Base-by-base conservation (phyloP, 2,329 filamentous ascomycete genomes). In the Ophiostoma tasmaniense region DNA sequence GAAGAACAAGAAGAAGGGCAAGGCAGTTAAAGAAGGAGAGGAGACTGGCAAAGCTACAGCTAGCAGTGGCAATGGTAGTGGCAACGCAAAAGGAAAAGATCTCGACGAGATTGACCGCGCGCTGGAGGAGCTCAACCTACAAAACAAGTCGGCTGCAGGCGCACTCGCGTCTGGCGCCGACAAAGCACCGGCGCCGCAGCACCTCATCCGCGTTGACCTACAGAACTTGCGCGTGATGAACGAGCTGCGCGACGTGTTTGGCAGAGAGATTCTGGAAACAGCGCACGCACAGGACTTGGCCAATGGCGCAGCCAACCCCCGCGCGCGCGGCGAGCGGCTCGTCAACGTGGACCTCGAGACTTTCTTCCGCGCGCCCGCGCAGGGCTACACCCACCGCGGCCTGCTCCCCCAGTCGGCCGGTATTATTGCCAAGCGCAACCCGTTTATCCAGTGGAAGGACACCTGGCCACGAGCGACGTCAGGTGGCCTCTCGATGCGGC, bases 381-480 rank as follows among this genome's bases (percentile, higher is more conserved):
- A 28, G 42, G 66, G 66, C 45, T 55, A 55, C 66, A 55, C 66
- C 30, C 28, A 52, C 22, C 25, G n/a, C 42, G 33, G 62, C n/a
- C 65, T 50, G 39, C 37, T 55, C 10, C 65, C 64, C 22, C 30
- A 45, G 59, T 66, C 67, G 33, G 55, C 42, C 8, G 70, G 69
- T 11, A 68, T 70, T 50, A 88, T 90, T 25, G 81, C 91, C 37
- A 86, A 91, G 62, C 86, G 90, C 45, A 97, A 97, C 75, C 84
- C 91, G 14, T 94, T 97, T 75, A 87, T 96, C 70, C 90, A 93
- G 73, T 92, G 91, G 65, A 93, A 92, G 75, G 92, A 95, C 72
- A 87, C 91, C 66, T 97, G 93, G 93, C 93, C 93, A 3, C 84
- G 87, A 39, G 88, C 89, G 67, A 87, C 92, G 1, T 89, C 90